Percentiles rank a stretch among this genome's conserved stretches.
Conservation (phyloP, 169 alveolate species). For the Plasmodium falciparum region DNA sequence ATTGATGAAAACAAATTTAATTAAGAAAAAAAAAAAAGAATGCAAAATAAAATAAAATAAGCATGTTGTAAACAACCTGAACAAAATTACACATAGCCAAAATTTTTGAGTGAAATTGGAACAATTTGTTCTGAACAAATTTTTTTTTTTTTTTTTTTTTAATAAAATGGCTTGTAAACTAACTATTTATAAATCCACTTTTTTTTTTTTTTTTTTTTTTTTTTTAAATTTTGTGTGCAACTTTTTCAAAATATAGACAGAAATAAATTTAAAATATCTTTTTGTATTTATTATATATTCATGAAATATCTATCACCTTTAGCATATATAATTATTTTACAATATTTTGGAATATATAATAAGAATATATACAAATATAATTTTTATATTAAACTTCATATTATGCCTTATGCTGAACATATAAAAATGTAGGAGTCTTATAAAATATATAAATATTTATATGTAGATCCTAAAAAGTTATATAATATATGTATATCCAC, state of each 20-base stretch:
- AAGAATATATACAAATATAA: no score
- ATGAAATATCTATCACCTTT: no score
- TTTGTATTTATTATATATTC: no score
- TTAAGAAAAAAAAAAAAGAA: not conserved
- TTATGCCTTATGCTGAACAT: no score
- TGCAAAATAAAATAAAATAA: not conserved
- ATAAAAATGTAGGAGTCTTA: no score
- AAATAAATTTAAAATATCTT: no score
- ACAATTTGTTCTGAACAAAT: not conserved
- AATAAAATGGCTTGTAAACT: not conserved
- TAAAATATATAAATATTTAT: no score
- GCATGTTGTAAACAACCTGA: not conserved
- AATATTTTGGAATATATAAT: no score
- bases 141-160: conserved; percentile 4
- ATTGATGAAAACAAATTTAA: not conserved
- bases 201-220: not conserved
- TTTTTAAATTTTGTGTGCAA: not conserved
- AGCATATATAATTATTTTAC: no score
- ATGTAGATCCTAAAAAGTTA: no score
- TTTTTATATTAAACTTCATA: no score
- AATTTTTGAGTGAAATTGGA: not conserved
- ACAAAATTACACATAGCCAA: not conserved
- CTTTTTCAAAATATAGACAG: not conserved
- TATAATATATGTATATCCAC: no score
- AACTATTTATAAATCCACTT: not conserved